Percentiles rank a stretch among this genome's conserved stretches.
phyloP scores from a whole-genome alignment of 495 filamentous ascomycete genomes.

The Filosporella fistucella region DNA sequence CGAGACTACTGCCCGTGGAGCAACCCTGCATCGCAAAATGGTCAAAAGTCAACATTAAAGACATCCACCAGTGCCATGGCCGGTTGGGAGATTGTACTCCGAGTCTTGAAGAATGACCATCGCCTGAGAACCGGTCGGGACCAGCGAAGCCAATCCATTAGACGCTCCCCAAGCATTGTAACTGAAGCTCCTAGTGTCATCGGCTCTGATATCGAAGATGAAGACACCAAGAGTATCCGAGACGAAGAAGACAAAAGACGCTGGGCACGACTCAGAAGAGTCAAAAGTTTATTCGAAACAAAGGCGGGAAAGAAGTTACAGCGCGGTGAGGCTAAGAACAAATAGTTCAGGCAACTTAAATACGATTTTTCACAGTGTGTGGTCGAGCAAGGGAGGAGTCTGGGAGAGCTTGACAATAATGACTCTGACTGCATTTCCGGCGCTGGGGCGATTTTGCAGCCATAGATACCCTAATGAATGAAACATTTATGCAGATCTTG shows the following conservation, averaged over 20 bases:
- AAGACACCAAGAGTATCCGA: slow-evolving; percentile 35
- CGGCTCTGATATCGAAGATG: slow-evolving; percentile 30
- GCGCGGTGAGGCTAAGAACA: neutral
- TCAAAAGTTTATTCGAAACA: slow-evolving; percentile 54
- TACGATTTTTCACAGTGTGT: too few species aligned
- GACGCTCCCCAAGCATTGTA: slow-evolving; percentile 13
- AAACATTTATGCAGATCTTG: too few species aligned
- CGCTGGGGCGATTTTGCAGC: too few species aligned
- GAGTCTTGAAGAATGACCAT: slow-evolving; percentile 23
- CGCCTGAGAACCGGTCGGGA: slow-evolving; percentile 12
- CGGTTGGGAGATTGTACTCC: slow-evolving; percentile 21
- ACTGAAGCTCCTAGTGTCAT: too few species aligned
- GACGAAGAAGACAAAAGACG: slow-evolving; percentile 51
- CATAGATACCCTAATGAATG: too few species aligned
- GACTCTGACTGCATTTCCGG: too few species aligned
- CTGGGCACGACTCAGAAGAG: slow-evolving; percentile 46
- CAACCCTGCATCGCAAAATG: slow-evolving; percentile 51
- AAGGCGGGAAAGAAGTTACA: slow-evolving; percentile 39
- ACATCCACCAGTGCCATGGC: slow-evolving; percentile 8
- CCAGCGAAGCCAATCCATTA: too few species aligned
- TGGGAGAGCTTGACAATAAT: too few species aligned
- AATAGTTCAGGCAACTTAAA: too few species aligned
- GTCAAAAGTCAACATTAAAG: slow-evolving; percentile 1
- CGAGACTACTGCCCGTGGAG: slow-evolving; percentile 82
- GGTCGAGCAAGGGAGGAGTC: too few species aligned